Evolutionary conservation across 164 flowering plant genomes (phyloP).

Genomic region (Platanus orientalis): DNA sequence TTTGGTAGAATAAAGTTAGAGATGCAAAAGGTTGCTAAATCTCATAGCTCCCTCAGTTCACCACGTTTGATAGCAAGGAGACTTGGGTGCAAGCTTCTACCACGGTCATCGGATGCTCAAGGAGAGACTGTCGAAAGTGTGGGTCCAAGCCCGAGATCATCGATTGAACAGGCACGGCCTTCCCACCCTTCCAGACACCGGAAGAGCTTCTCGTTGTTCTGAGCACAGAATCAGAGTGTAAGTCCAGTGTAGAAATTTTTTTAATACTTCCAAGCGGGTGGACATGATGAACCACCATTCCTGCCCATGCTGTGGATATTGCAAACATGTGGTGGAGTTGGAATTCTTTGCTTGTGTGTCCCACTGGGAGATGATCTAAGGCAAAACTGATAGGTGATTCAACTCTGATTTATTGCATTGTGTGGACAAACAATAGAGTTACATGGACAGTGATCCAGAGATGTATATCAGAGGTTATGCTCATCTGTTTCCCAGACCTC

Average conservation of each 20-base stretch:
- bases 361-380: neutral
- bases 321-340: neutral
- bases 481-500: neutral
- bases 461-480: neutral
- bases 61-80: conserved; percentile 52
- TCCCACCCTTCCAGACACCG: conserved; percentile 50
- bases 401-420: neutral
- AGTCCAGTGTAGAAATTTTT: neutral
- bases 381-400: too few species aligned
- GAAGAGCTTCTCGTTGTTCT: conserved; percentile 46
- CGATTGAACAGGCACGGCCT: conserved; percentile 42
- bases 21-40: conserved; percentile 58
- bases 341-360: neutral
- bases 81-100: conserved; percentile 65
- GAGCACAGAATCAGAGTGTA: conserved; percentile 1
- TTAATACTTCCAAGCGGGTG: conserved; percentile 1
- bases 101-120: conserved; percentile 43
- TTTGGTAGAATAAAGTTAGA: conserved; percentile 62
- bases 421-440: neutral
- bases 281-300: neutral
- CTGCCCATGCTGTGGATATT: neutral
- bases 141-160: conserved; percentile 51
- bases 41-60: conserved; percentile 58
- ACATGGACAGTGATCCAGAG: neutral
- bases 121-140: conserved; percentile 35